phyloP scores from a whole-genome alignment of 2,329 filamentous ascomycete genomes.

The Trichoderma oligosporum region DNA sequence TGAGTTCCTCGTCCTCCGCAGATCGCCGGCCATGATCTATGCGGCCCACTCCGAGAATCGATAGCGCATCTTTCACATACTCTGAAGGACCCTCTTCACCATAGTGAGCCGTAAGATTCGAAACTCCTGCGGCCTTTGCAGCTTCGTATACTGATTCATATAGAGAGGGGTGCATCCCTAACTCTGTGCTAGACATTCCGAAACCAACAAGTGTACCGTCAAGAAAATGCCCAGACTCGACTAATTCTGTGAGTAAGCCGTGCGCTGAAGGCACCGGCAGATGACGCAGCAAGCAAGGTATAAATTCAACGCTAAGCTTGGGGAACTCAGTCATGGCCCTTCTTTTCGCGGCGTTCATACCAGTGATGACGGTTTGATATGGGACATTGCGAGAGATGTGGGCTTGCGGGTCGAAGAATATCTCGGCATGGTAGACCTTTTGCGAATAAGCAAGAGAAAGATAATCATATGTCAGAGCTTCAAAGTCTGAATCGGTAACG shows the following conservation, averaged over 20 bases:
- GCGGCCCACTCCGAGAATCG: constrained; percentile 57
- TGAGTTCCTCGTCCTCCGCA: constrained; percentile 54
- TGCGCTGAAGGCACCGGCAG: constrained; percentile 58
- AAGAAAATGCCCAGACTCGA: constrained; percentile 41
- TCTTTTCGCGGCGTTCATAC: constrained; percentile 57
- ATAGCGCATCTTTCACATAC: constrained; percentile 62
- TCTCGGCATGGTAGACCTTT: constrained; percentile 67
- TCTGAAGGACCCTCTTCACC: constrained; percentile 69
- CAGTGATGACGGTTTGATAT: constrained; percentile 60
- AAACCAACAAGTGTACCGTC: constrained; percentile 57
- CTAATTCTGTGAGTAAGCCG: constrained; percentile 32
- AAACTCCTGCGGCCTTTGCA: constrained; percentile 47
- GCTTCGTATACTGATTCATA: constrained; percentile 59
- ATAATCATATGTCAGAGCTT: constrained; percentile 68
- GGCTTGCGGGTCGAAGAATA: constrained; percentile 79
- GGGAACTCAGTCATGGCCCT: constrained; percentile 56
- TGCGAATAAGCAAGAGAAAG: constrained; percentile 61
- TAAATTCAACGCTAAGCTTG: constrained; percentile 62
- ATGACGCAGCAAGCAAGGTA: constrained; percentile 70
- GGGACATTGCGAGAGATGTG: constrained; percentile 61
- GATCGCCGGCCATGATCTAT: constrained; percentile 74
- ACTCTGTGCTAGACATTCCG: constrained; percentile 64
- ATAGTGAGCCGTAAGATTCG: constrained; percentile 67
- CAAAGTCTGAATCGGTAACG: constrained; percentile 62
- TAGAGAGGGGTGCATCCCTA: constrained; percentile 52